Percentiles rank a stretch among this genome's conserved stretches.
These are phyloP conservation scores for Oryza australiensis DNA, from an alignment of 176 grass and related monocot species.

Conservation along the genomic window DNA sequence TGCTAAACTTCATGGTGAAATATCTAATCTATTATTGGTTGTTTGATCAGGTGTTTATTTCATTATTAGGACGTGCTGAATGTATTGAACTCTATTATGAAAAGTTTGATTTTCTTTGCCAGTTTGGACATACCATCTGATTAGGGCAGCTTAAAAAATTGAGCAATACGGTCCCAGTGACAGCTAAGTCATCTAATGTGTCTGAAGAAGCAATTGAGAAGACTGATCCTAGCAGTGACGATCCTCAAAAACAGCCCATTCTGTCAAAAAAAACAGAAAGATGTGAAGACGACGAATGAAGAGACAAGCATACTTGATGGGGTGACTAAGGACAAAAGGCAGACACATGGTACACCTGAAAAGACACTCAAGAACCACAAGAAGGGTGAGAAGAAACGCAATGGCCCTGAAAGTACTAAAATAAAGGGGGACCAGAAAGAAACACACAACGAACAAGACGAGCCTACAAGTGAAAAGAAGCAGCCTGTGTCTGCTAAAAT, in stretches of 20 bases:
- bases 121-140: conserved; percentile 12
- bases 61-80: conserved; percentile 21
- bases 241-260: conserved; percentile 26
- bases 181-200: conserved; percentile 44
- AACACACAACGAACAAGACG: neutral
- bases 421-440: conserved; percentile 18
- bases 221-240: conserved; percentile 27
- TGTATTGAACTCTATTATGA: neutral
- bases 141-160: conserved; percentile 78
- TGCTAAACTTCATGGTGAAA: neutral
- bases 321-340: conserved; percentile 8
- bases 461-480: conserved; percentile 18
- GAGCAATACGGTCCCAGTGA: conserved; percentile 67
- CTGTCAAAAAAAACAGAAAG: conserved; percentile 39
- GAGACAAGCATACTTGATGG: neutral
- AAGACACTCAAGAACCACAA: conserved; percentile 36
- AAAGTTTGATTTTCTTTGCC: neutral
- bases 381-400: conserved; percentile 22
- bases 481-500: conserved; percentile 11
- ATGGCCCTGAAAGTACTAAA: conserved; percentile 18
- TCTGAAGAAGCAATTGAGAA: conserved; percentile 39
- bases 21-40: neutral
- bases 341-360: conserved; percentile 25
- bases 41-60: neutral
- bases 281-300: conserved; percentile 35